Evolutionary conservation across 345 rosid genomes (phyloP).

Genomic region (Salix purpurea): DNA sequence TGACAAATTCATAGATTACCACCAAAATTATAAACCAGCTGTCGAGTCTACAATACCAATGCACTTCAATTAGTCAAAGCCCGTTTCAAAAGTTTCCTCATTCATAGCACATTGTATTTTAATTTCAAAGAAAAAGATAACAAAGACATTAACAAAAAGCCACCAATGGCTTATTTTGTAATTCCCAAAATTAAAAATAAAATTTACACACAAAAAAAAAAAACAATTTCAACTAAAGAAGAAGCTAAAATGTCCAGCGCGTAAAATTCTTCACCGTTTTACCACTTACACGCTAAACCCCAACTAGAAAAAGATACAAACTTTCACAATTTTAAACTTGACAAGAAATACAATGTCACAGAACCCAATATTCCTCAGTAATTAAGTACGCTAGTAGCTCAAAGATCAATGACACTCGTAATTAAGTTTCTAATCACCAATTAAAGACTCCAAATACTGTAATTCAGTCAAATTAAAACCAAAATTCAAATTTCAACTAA

Average conservation of each 20-base stretch:
- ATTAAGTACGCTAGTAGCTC: background rate
- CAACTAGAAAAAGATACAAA: background rate
- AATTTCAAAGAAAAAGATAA: background rate
- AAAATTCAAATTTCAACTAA: background rate
- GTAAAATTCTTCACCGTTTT: background rate
- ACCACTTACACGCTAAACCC: background rate
- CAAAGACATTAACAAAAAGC: background rate
- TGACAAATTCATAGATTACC: slow-evolving; percentile 1
- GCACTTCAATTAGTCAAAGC: slow-evolving; percentile 11
- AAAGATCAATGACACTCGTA: background rate
- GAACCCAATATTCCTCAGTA: background rate
- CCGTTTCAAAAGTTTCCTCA: background rate
- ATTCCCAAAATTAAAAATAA: background rate
- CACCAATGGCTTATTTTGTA: background rate
- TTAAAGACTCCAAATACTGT: background rate
- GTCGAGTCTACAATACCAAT: slow-evolving; percentile 3
- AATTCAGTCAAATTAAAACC: background rate
- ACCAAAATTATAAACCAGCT: slow-evolving; percentile 1
- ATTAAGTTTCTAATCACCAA: background rate
- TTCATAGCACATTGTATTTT: background rate
- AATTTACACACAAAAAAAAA: background rate
- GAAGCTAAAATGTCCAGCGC: background rate
- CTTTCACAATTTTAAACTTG: background rate
- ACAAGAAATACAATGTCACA: background rate
- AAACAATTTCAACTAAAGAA: background rate